Percentiles rank a stretch among this genome's conserved stretches.
Conservation (phyloP, 176 grass and related monocot species). For the Musa beccarii region DNA sequence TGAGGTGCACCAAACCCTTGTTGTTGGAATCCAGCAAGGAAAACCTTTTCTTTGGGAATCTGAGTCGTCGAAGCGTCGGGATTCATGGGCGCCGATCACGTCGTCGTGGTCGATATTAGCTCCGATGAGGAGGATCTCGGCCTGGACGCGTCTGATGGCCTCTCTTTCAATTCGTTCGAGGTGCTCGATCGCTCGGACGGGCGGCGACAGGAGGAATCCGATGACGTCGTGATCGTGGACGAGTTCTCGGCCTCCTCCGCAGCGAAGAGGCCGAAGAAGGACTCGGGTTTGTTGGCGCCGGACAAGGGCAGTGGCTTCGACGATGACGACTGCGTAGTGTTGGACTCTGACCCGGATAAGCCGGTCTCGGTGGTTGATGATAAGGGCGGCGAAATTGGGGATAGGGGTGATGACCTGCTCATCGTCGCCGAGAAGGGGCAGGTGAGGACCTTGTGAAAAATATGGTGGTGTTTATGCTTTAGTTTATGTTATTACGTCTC, state of each 20-base stretch:
- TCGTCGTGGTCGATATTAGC: conserved; percentile 8
- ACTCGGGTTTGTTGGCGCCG: background rate
- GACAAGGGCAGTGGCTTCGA: background rate
- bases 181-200: background rate
- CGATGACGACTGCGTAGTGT: conserved; percentile 9
- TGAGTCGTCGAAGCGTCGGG: background rate
- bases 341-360: conserved; percentile 13
- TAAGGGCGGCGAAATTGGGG: too few species aligned
- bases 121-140: conserved; percentile 3
- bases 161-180: background rate
- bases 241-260: background rate
- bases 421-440: conserved; percentile 10
- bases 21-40: too few species aligned
- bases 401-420: conserved; percentile 3
- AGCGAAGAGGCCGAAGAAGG: background rate
- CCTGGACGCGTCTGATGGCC: background rate
- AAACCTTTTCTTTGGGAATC: too few species aligned
- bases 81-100: background rate
- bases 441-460: background rate
- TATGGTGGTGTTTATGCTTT: too few species aligned
- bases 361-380: background rate
- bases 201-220: background rate
- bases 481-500: too few species aligned
- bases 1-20: too few species aligned
- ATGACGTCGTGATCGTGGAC: conserved; percentile 4